A percentile compares a stretch with the other conserved stretches of the same genome.
phyloP scores from a whole-genome alignment of 75 land plant species.

The Pinus taeda region DNA sequence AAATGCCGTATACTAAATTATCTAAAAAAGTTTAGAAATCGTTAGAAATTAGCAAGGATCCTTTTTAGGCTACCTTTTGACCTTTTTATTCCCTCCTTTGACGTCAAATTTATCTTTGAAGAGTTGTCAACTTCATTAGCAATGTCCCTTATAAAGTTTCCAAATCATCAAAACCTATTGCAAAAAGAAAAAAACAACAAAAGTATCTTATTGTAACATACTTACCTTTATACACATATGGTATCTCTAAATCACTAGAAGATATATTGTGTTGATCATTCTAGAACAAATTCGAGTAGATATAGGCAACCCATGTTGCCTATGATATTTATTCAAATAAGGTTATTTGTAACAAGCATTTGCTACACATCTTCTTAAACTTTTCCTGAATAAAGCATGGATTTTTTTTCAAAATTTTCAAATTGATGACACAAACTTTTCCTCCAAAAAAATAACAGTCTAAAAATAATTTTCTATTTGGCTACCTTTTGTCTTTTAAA shows the following conservation, averaged over 20 bases:
- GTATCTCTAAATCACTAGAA: neutral
- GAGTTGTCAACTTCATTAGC: neutral
- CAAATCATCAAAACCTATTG: neutral
- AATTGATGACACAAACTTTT: too few species aligned
- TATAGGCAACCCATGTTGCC: neutral
- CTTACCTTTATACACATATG: neutral
- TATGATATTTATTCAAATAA: neutral
- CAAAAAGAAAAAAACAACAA: neutral
- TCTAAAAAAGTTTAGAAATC: neutral
- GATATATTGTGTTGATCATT: neutral
- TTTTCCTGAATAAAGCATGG: too few species aligned
- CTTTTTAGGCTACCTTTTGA: neutral
- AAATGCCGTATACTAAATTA: neutral
- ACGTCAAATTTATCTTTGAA: neutral
- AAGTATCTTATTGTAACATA: neutral
- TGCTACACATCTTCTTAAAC: too few species aligned
- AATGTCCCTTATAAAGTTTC: neutral
- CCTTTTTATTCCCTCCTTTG: neutral
- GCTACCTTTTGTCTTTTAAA: too few species aligned
- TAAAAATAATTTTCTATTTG: too few species aligned
- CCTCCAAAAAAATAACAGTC: too few species aligned
- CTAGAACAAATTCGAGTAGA: neutral
- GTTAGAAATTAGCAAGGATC: neutral
- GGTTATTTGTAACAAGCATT: constrained; percentile 3
- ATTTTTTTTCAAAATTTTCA: too few species aligned